Base-by-base conservation (phyloP, 1,284 basidiomycete species). In the Sanghuangporus baumii region DNA sequence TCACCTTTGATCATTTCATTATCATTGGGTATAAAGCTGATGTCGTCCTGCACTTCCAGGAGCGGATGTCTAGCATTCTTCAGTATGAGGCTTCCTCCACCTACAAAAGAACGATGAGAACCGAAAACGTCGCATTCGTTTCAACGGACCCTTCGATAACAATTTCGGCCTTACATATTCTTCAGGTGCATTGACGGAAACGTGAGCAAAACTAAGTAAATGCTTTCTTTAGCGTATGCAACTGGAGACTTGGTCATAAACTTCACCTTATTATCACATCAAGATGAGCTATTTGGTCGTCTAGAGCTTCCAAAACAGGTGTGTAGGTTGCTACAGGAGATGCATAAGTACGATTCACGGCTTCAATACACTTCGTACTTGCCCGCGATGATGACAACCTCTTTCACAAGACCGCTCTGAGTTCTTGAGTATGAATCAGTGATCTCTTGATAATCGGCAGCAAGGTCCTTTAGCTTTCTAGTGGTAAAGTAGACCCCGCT, bases 1-100 rank as follows among this genome's bases (percentile, higher is more conserved):
- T 43, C 68, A 84, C 89, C 86, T 74, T 92, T 91, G 64, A 91
- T 84, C 89, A 96, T 92, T 71, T 93, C 86, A 36, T 94, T 85
- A 71, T 99, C 94, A 72, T 99, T 99, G 0, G 96, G 83, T 65
- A 99, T 99, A 73, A 99, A 99, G 70, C 83, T 89, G 59, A 99
- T 81, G 54, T 96, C 96, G 60, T 98, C 96, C 74, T 98, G 95
- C 3, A 96, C 91, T 74, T 99, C 97, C 8, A 99, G 80, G 69
- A 96, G 98, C 6, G 97, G 96, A 76, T 99, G 97, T 36, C 97
- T 82, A 12, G 94, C 93, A 51, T 93, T 91, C 64, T 81, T 83
- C 23, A 97, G 78, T 47, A 92, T 73, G 11, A 97, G 78, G 69
- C 86, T 86, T 0, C 94, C 93, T 5, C 83, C 78, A n/a, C 91